Evolutionary conservation across 1,284 basidiomycete species (phyloP).

Genomic region (Tylopilus sp.): DNA sequence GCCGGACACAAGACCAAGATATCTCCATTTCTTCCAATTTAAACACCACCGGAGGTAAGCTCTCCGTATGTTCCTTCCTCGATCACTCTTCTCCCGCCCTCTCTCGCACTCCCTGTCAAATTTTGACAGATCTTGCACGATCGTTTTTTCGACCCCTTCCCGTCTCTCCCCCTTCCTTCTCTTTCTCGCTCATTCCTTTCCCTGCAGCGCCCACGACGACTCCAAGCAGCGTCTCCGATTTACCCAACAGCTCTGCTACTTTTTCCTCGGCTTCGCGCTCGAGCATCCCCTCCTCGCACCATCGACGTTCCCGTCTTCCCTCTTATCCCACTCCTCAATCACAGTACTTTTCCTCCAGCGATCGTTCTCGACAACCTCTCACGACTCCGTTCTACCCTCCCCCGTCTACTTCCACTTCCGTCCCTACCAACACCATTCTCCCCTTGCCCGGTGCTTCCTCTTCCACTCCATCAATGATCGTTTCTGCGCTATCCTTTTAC

Average conservation of each 20-base stretch:
- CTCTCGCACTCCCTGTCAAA: constrained; percentile 7
- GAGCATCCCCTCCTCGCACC: background rate
- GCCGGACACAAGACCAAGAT: constrained; percentile 19
- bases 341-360: background rate
- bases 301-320: constrained; percentile 3
- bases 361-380: background rate
- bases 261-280: background rate
- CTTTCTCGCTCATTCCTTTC: constrained; percentile 6
- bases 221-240: background rate
- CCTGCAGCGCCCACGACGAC: constrained; percentile 9
- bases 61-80: constrained; percentile 8
- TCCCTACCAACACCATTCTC: background rate
- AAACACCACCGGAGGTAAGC: constrained; percentile 29
- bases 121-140: constrained; percentile 17
- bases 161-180: background rate
- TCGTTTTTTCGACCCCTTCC: background rate
- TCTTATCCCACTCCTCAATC: constrained; percentile 1
- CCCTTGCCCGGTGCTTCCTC: background rate
- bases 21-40: constrained; percentile 6
- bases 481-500: constrained; percentile 27
- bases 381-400: constrained; percentile 3
- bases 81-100: constrained; percentile 12
- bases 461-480: constrained; percentile 26
- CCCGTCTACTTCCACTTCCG: background rate
- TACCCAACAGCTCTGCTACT: constrained; percentile 1